These are phyloP conservation scores for Fusarium tjaetaba DNA, from an alignment of 2,329 filamentous ascomycete genomes.

Conservation along the genomic window DNA sequence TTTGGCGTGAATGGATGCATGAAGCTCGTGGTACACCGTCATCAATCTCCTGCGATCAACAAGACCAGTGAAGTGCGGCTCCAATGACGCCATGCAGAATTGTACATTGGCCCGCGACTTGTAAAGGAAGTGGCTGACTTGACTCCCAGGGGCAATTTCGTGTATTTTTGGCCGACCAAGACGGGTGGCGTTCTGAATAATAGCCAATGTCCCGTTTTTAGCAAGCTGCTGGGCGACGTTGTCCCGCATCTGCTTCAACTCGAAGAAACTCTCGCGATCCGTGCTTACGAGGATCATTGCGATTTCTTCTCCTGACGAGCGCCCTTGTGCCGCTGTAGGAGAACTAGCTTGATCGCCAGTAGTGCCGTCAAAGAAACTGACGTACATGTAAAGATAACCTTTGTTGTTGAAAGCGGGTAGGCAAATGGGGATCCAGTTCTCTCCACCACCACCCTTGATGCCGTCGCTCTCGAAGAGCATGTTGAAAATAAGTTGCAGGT, in stretches of 20 bases:
- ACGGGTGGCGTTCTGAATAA: constrained; percentile 77
- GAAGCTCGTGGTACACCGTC: constrained; percentile 85
- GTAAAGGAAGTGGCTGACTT: constrained; percentile 92
- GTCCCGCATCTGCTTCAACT: constrained; percentile 78
- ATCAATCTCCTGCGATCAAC: constrained; percentile 77
- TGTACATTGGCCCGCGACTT: constrained; percentile 96
- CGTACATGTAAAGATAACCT: constrained; percentile 98
- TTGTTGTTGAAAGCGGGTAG: constrained; percentile 96
- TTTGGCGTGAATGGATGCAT: constrained; percentile 85
- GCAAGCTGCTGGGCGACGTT: constrained; percentile 74
- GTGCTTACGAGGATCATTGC: constrained; percentile 93
- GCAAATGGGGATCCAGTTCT: constrained; percentile 97
- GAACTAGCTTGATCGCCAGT: constrained; percentile 54
- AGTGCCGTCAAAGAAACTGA: constrained; percentile 83
- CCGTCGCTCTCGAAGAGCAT: constrained; percentile 98
- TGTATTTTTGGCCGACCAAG: constrained; percentile 76
- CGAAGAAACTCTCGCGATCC: constrained; percentile 93
- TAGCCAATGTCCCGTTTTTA: constrained; percentile 77
- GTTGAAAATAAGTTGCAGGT: constrained; percentile 96
- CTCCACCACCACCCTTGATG: constrained; percentile 87
- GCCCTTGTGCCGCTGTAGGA: constrained; percentile 70
- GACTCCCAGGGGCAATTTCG: constrained; percentile 82
- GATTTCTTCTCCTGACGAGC: constrained; percentile 78
- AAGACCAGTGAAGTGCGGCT: constrained; percentile 69
- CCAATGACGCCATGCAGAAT: constrained; percentile 88